Evolutionary conservation across 1,284 basidiomycete genomes (phyloP).

Genomic region (Wallemia ichthyophaga): DNA sequence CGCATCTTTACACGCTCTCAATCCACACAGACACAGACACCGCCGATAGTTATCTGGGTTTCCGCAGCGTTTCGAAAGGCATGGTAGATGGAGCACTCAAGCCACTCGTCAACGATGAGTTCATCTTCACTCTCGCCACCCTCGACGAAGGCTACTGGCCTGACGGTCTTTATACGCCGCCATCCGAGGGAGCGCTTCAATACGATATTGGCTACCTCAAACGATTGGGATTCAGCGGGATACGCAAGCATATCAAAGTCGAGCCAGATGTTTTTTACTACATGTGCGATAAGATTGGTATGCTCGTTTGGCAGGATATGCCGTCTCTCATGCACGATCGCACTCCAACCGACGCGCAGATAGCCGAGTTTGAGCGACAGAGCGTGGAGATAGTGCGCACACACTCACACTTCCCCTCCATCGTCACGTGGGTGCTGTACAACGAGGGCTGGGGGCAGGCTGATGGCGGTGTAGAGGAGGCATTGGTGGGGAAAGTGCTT

Average conservation of each 20-base stretch:
- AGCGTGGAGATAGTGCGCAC: background rate
- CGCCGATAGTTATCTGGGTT: constrained; percentile 4
- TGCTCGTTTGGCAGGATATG: constrained; percentile 4
- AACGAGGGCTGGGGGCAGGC: constrained; percentile 1
- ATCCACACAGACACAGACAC: constrained; percentile 2
- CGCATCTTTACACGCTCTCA: constrained; percentile 5
- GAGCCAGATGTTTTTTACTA: constrained; percentile 5
- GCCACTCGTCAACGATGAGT: constrained; percentile 5
- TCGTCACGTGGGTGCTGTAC: background rate
- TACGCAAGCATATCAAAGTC: constrained; percentile 5
- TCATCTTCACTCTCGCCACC: constrained; percentile 4
- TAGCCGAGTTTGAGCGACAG: background rate
- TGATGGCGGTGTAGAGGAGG: background rate
- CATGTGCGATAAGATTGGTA: constrained; percentile 3
- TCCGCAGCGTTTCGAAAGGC: constrained; percentile 3
- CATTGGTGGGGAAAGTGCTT: background rate
- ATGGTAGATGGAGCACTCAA: constrained; percentile 1
- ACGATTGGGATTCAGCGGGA: constrained; percentile 4
- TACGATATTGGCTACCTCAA: constrained; percentile 4
- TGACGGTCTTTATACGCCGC: constrained; percentile 5
- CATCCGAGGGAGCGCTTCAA: constrained; percentile 2
- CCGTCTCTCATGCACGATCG: background rate
- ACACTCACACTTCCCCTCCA: background rate
- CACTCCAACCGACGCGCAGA: background rate
- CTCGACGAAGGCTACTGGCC: constrained; percentile 6